phyloP scores from a whole-genome alignment of 2,329 filamentous ascomycete species.

The Microdochium nivale region DNA sequence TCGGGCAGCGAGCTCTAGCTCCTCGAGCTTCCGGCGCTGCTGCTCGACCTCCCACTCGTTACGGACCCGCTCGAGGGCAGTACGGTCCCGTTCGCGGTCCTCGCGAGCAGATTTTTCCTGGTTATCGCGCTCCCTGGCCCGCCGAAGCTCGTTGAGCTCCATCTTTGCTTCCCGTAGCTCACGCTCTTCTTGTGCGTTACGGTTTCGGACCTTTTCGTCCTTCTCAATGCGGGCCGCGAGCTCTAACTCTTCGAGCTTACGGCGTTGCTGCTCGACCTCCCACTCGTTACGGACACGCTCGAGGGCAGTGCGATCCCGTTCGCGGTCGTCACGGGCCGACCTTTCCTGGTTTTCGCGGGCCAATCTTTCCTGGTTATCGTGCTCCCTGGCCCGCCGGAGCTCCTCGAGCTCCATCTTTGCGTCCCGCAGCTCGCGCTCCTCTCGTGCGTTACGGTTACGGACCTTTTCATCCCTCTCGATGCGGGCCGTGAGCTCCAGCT shows the following conservation, averaged over 20 bases:
- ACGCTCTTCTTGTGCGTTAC: conserved; percentile 30
- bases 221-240: conserved; percentile 28
- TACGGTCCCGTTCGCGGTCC: not conserved
- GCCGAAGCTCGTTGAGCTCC: conserved; percentile 23
- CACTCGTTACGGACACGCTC: conserved; percentile 20
- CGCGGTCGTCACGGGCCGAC: conserved; percentile 12
- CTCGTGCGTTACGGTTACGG: conserved; percentile 28
- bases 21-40: conserved; percentile 33
- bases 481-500: conserved; percentile 30
- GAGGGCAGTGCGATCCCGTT: conserved; percentile 2
- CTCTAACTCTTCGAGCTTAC: conserved; percentile 35
- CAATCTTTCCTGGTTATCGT: no score
- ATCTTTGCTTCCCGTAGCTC: conserved; percentile 22
- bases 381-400: not conserved
- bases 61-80: conserved; percentile 13
- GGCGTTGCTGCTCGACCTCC: conserved; percentile 28
- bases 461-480: conserved; percentile 32
- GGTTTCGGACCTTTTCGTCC: conserved; percentile 29
- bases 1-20: conserved; percentile 30
- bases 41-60: conserved; percentile 27
- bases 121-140: conserved; percentile 28
- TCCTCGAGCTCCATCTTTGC: conserved; percentile 24
- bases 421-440: conserved; percentile 25
- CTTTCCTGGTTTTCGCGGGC: conserved; percentile 32
- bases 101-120: conserved; percentile 30